These are phyloP conservation scores for Cordyceps tenuipes DNA, from an alignment of 2,329 filamentous ascomycete genomes.

Conservation along the genomic window DNA sequence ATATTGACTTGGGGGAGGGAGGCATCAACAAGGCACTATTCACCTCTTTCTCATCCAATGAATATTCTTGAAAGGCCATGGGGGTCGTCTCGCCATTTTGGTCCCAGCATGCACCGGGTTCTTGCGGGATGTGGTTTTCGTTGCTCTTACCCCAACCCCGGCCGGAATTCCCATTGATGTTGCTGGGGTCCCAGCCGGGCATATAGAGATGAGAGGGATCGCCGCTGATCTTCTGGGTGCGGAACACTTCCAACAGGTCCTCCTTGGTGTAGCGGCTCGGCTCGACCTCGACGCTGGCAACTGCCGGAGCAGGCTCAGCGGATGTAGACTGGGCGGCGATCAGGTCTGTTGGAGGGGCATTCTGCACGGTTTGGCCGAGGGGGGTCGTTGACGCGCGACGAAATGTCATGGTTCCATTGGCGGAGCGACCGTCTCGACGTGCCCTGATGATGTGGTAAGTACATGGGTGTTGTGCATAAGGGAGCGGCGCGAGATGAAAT, in stretches of 20 bases:
- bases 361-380: slow-evolving; percentile 33
- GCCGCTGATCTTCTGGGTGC: slow-evolving; percentile 39
- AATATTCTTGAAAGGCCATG: slow-evolving; percentile 64
- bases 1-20: not conserved
- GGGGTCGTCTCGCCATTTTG: slow-evolving; percentile 60
- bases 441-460: slow-evolving; percentile 35
- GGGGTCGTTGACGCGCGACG: slow-evolving; percentile 55
- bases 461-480: not conserved
- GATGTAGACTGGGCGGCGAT: slow-evolving; percentile 32
- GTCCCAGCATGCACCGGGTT: slow-evolving; percentile 93
- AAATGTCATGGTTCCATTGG: slow-evolving; percentile 57
- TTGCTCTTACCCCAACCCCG: slow-evolving; percentile 69
- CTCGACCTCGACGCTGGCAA: slow-evolving; percentile 25
- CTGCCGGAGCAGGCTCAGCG: slow-evolving; percentile 27
- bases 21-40: slow-evolving; percentile 17
- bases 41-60: slow-evolving; percentile 52
- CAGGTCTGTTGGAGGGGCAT: slow-evolving; percentile 27
- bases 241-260: slow-evolving; percentile 68
- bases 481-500: not conserved
- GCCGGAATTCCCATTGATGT: slow-evolving; percentile 54
- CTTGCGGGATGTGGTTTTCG: slow-evolving; percentile 65
- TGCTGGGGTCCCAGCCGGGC: slow-evolving; percentile 70
- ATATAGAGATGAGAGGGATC: slow-evolving; percentile 59
- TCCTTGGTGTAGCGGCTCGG: slow-evolving; percentile 67
- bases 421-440: slow-evolving; percentile 47